A percentile compares a stretch with the other conserved stretches of the same genome.
Evolutionary conservation across 768 basidiomycete genomes (phyloP).

Genomic region (Lactarius hengduanensis): DNA sequence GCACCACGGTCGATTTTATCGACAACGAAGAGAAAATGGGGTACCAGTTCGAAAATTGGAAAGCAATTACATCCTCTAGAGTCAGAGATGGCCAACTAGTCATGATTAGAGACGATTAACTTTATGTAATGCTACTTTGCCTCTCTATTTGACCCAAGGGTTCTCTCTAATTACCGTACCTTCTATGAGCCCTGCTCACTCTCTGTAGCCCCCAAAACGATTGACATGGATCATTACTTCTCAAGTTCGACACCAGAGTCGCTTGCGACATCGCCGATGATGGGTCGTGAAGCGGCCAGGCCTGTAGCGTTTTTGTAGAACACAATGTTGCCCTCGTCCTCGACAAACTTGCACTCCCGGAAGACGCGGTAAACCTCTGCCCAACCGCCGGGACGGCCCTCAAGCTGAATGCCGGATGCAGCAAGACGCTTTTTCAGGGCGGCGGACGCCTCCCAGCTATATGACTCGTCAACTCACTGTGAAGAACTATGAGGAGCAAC

Average conservation of each 20-base stretch:
- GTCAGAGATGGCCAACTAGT: constrained; percentile 53
- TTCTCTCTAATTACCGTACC: constrained; percentile 3
- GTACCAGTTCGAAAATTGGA: constrained; percentile 88
- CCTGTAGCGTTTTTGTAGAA: constrained; percentile 91
- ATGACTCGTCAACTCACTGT: background rate
- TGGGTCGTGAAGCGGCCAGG: constrained; percentile 65
- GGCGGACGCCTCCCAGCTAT: constrained; percentile 84
- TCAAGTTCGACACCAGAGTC: constrained; percentile 69
- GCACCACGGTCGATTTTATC: constrained; percentile 75
- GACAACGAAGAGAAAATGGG: constrained; percentile 59
- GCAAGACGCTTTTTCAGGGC: constrained; percentile 77
- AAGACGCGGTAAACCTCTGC: constrained; percentile 75
- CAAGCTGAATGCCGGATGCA: constrained; percentile 55
- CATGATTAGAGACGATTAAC: constrained; percentile 4
- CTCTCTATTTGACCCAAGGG: background rate
- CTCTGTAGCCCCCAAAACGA: background rate
- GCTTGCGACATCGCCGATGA: constrained; percentile 58
- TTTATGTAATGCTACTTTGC: constrained; percentile 4
- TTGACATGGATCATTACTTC: constrained; percentile 25
- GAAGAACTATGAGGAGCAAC: background rate
- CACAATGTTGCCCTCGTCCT: constrained; percentile 87
- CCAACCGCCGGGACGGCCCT: constrained; percentile 79
- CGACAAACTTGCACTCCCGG: constrained; percentile 88
- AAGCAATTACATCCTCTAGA: constrained; percentile 56
- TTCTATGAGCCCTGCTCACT: constrained; percentile 24